A percentile compares a stretch with the other conserved stretches of the same genome.
Conservation (phyloP, 2,329 filamentous ascomycete species). For the Colletotrichum plurivorum region DNA sequence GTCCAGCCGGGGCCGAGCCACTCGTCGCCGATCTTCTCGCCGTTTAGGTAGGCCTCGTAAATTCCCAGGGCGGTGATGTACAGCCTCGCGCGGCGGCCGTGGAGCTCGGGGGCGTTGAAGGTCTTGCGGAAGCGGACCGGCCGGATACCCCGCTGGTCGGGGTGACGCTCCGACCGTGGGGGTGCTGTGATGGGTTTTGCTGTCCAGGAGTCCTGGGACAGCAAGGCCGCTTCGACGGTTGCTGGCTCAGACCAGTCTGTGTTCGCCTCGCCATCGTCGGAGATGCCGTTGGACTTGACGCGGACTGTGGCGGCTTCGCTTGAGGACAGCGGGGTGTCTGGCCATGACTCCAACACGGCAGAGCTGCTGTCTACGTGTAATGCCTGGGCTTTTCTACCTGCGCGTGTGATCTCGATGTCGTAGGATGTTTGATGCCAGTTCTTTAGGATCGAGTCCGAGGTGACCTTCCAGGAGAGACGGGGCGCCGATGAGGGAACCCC, state of each 20-base stretch:
- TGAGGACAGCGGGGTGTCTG: slow-evolving; percentile 43
- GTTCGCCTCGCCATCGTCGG: background rate
- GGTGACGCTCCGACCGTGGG: background rate
- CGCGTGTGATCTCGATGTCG: slow-evolving; percentile 39
- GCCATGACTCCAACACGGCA: slow-evolving; percentile 39
- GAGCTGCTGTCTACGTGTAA: slow-evolving; percentile 21
- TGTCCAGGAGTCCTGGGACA: slow-evolving; percentile 19
- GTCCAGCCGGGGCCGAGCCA: slow-evolving; percentile 60
- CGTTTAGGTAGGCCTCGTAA: slow-evolving; percentile 56
- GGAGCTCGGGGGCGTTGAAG: slow-evolving; percentile 11
- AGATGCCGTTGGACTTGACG: slow-evolving; percentile 46
- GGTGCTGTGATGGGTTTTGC: slow-evolving; percentile 27
- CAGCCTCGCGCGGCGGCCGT: slow-evolving; percentile 44
- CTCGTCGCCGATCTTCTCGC: slow-evolving; percentile 47
- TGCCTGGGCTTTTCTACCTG: background rate
- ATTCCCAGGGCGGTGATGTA: slow-evolving; percentile 55
- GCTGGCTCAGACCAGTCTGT: slow-evolving; percentile 27
- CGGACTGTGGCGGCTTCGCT: slow-evolving; percentile 47
- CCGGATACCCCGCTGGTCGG: slow-evolving; percentile 25
- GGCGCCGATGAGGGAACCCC: slow-evolving; percentile 36
- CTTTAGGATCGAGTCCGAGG: background rate
- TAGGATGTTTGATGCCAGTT: slow-evolving; percentile 41
- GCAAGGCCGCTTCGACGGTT: slow-evolving; percentile 25
- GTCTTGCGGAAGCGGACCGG: slow-evolving; percentile 32
- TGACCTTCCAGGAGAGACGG: slow-evolving; percentile 40